Conservation (phyloP, 305 asterid genomes). For the Ajuga reptans region DNA sequence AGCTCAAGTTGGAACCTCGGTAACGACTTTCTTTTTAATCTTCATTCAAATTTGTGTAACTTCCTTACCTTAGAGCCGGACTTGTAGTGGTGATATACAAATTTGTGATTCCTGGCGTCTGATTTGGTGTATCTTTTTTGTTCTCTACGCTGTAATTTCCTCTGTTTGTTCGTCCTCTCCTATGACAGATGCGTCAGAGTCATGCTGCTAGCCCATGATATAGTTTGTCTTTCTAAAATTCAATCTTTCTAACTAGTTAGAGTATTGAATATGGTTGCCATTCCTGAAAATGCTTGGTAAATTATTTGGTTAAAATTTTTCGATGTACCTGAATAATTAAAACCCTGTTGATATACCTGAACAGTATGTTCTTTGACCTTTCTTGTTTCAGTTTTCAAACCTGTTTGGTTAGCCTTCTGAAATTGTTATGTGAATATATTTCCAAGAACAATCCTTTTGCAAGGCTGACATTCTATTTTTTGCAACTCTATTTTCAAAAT, state of each 20-base stretch:
- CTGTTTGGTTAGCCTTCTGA: neutral
- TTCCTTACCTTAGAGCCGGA: neutral
- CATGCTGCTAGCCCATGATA: neutral
- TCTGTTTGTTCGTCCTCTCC: neutral
- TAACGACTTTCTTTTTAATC: conserved; percentile 29
- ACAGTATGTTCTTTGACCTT: neutral
- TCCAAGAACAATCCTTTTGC: neutral
- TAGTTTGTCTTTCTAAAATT: neutral
- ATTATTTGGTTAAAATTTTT: neutral
- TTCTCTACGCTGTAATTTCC: neutral
- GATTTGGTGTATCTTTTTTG: neutral
- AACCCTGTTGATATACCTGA: neutral
- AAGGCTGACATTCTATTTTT: neutral
- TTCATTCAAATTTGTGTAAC: neutral
- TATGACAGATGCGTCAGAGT: neutral
- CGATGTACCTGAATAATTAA: neutral
- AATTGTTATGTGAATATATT: neutral
- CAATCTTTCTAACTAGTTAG: neutral
- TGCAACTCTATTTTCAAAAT: neutral
- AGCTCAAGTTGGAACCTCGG: conserved; percentile 95
- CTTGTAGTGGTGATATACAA: neutral
- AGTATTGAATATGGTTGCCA: neutral
- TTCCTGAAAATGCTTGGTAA: neutral
- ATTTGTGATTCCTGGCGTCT: neutral
- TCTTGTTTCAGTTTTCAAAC: neutral